These are phyloP conservation scores for Adenanthera pavonina DNA, from an alignment of 306 rosid species.

Conservation along the genomic window DNA sequence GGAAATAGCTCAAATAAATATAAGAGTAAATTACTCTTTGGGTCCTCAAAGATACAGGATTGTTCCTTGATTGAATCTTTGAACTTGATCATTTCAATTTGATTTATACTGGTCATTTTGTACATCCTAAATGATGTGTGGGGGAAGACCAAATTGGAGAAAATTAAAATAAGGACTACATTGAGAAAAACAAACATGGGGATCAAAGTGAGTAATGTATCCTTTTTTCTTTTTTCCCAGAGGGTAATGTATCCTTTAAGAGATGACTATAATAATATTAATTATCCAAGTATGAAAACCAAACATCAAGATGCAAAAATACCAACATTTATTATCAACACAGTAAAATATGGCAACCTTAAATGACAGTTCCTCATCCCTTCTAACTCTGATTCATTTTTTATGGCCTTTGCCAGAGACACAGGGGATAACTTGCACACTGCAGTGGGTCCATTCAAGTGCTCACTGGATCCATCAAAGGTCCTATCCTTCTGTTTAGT, in stretches of 20 bases:
- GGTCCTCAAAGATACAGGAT: conserved; percentile 1
- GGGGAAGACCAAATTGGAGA: background rate
- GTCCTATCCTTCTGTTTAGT: conserved; percentile 49
- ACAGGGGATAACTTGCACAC: conserved; percentile 70
- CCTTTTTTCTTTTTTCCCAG: background rate
- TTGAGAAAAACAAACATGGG: background rate
- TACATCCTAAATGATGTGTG: background rate
- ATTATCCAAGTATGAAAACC: conserved; percentile 30
- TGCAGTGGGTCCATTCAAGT: conserved; percentile 54
- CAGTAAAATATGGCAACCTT: conserved; percentile 55
- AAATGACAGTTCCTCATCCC: conserved; percentile 89
- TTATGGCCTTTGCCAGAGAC: conserved; percentile 80
- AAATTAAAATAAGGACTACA: background rate
- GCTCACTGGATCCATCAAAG: conserved; percentile 48
- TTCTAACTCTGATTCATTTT: conserved; percentile 82
- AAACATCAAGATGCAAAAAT: conserved; percentile 38
- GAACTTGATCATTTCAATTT: background rate
- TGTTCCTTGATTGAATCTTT: background rate
- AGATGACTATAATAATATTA: background rate
- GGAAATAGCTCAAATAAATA: conserved; percentile 2
- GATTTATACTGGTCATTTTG: background rate
- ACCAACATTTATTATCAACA: conserved; percentile 12
- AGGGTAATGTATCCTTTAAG: background rate
- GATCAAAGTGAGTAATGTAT: background rate
- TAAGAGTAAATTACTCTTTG: conserved; percentile 7